Conservation (phyloP, 805 yeast genomes). For the Clavispora santaluciae region DNA sequence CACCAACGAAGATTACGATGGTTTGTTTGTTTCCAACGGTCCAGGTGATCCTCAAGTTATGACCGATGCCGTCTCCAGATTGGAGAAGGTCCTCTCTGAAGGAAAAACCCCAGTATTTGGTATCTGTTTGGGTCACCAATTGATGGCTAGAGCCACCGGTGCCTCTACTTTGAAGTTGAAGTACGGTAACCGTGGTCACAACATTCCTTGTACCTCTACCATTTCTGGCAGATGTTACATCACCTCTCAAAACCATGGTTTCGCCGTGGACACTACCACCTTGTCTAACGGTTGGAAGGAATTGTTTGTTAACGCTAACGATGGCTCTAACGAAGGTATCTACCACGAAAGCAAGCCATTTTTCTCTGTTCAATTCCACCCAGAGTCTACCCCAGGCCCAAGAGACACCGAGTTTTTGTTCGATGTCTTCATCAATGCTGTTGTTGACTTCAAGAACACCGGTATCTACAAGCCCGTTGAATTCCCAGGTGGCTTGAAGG, state of each 20-base stretch:
- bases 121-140: constrained; percentile 97
- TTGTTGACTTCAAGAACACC: constrained; percentile 57
- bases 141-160: constrained; percentile 91
- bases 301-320: constrained; percentile 92
- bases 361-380: constrained; percentile 98
- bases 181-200: constrained; percentile 99
- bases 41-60: constrained; percentile 98
- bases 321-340: constrained; percentile 97
- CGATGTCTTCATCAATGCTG: constrained; percentile 85
- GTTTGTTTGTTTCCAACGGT: constrained; percentile 94
- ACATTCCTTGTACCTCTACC: constrained; percentile 89
- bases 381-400: constrained; percentile 99
- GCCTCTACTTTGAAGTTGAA: constrained; percentile 88
- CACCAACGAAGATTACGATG: constrained; percentile 79
- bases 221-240: constrained; percentile 95
- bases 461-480: constrained; percentile 63
- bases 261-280: constrained; percentile 83
- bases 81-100: constrained; percentile 52
- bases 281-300: constrained; percentile 84
- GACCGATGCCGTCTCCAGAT: constrained; percentile 57
- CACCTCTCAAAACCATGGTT: constrained; percentile 98
- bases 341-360: constrained; percentile 82
- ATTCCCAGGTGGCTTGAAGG: constrained; percentile 86
- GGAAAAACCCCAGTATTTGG: constrained; percentile 90
- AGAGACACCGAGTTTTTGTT: constrained; percentile 96